Conservation (phyloP, 163 green algal species). For the Scenedesmus sp. region DNA sequence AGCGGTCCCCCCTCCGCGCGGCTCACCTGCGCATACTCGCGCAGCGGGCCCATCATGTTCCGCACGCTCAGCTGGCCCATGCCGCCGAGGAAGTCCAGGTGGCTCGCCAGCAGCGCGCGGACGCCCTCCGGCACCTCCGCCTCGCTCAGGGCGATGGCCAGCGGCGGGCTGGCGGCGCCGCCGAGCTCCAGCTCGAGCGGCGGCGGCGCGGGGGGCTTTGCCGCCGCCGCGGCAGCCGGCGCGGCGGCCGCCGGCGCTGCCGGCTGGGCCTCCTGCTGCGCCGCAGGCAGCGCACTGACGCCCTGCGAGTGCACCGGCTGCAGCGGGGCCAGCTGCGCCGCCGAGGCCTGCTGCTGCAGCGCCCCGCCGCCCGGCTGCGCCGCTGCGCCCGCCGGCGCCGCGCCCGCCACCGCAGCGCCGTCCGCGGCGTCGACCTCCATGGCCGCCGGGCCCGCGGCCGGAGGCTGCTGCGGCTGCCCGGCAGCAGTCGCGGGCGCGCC, state of each 20-base stretch:
- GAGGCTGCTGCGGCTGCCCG: neutral
- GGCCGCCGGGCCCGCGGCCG: neutral
- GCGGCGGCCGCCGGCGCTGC: conserved; percentile 21
- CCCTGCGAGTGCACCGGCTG: neutral
- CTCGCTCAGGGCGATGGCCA: conserved; percentile 12
- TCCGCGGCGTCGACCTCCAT: neutral
- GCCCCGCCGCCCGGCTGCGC: neutral
- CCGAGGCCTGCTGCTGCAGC: neutral
- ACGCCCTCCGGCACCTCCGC: conserved; percentile 44
- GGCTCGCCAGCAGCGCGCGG: conserved; percentile 59
- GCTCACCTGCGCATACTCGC: conserved; percentile 70
- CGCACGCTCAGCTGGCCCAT: conserved; percentile 65
- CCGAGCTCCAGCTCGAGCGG: neutral
- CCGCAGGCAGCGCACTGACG: neutral
- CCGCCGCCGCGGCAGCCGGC: neutral
- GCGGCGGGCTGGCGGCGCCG: neutral
- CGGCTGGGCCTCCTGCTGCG: conserved; percentile 4
- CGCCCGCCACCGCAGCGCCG: neutral
- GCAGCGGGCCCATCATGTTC: conserved; percentile 81
- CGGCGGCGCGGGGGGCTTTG: neutral
- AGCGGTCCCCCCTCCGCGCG: neutral
- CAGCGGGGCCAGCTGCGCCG: neutral
- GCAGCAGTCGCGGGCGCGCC: conserved; percentile 12
- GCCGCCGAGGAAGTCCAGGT: conserved; percentile 77
- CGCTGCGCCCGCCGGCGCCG: neutral